Evolutionary conservation across 2,329 filamentous ascomycete genomes (phyloP).

Genomic region (Scedosporium boydii): DNA sequence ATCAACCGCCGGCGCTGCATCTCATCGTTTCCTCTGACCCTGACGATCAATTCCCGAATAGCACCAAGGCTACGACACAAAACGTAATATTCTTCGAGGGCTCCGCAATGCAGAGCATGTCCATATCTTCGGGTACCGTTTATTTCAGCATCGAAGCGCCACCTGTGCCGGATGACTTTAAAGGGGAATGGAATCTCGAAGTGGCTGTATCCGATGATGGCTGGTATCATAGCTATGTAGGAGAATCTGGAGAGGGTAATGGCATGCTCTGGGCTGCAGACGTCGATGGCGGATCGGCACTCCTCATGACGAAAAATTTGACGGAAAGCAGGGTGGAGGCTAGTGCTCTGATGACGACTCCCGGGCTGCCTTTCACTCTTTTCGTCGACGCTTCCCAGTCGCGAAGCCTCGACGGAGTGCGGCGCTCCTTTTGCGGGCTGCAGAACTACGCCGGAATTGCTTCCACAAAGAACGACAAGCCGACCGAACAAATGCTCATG

Average conservation of each 20-base stretch:
- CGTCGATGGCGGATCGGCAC: constrained; percentile 75
- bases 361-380: constrained; percentile 59
- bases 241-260: constrained; percentile 24
- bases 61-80: constrained; percentile 9
- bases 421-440: constrained; percentile 76
- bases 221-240: constrained; percentile 60
- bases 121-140: constrained; percentile 50
- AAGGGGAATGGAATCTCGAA: constrained; percentile 67
- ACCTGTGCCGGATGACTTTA: constrained; percentile 47
- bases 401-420: constrained; percentile 55
- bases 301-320: constrained; percentile 71
- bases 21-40: constrained; percentile 65
- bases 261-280: constrained; percentile 45
- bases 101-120: constrained; percentile 55
- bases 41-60: constrained; percentile 55
- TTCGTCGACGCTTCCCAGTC: constrained; percentile 61
- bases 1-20: constrained; percentile 53
- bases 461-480: constrained; percentile 39
- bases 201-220: constrained; percentile 74
- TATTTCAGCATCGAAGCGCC: constrained; percentile 71
- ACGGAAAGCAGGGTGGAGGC: constrained; percentile 45
- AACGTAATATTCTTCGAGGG: constrained; percentile 52
- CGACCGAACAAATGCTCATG: constrained; percentile 38
- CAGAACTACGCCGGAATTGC: constrained; percentile 54
- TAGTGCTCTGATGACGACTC: constrained; percentile 28